phyloP scores from a whole-genome alignment of 192 early-diverging fungal genomes.

The Dimargaris cristalligena region DNA sequence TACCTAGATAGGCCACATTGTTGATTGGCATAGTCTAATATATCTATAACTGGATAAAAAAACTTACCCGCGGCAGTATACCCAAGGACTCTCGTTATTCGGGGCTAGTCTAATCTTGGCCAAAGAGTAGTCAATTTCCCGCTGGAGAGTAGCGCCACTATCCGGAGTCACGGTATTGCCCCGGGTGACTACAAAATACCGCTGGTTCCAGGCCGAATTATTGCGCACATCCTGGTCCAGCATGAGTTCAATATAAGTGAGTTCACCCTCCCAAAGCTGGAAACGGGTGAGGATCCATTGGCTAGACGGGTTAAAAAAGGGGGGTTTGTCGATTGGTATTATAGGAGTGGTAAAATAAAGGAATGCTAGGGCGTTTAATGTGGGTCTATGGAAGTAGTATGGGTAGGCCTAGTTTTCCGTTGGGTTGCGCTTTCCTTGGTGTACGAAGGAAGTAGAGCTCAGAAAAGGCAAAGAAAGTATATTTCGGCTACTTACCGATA shows the following conservation, averaged over 20 bases:
- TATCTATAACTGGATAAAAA: background rate
- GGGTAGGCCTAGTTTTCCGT: no score
- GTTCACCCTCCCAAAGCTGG: constrained; percentile 61
- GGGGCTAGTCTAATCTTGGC: constrained; percentile 63
- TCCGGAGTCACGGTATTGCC: constrained; percentile 20
- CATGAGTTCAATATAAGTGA: constrained; percentile 51
- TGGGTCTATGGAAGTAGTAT: no score
- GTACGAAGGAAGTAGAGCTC: no score
- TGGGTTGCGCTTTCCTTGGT: no score
- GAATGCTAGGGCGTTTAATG: no score
- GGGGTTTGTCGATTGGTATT: no score
- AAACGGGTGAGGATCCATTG: constrained; percentile 80
- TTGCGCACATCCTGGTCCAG: constrained; percentile 76
- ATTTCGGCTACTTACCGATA: constrained; percentile 60
- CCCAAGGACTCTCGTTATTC: constrained; percentile 86
- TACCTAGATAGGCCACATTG: background rate
- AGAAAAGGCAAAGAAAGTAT: no score
- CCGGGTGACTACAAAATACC: constrained; percentile 56
- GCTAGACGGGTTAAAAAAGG: no score
- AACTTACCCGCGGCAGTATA: constrained; percentile 65
- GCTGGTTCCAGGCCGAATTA: constrained; percentile 98
- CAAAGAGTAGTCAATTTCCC: constrained; percentile 50
- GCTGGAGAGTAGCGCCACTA: constrained; percentile 17
- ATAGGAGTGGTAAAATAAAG: no score
- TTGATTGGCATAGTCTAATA: background rate